These are phyloP conservation scores for Citrullus amarus DNA, from an alignment of 306 rosid species.

Conservation along the genomic window DNA sequence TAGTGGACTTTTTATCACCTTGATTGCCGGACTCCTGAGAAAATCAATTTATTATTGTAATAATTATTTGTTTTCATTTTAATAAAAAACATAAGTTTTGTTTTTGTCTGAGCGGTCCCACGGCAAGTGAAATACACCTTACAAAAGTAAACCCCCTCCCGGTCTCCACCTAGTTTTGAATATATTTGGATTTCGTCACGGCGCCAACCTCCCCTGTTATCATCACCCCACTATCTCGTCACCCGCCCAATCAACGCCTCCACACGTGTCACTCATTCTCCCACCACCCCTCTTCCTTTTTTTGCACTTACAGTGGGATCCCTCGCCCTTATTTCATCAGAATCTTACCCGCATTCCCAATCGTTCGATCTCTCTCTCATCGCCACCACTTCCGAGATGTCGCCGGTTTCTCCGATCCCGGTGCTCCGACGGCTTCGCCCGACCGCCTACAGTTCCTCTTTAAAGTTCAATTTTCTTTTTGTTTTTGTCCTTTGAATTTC, in stretches of 20 bases:
- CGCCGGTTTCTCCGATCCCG: slow-evolving; percentile 9
- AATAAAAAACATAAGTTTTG: background rate
- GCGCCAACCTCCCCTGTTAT: background rate
- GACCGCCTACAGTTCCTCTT: background rate
- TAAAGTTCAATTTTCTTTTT: background rate
- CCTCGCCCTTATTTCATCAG: slow-evolving; percentile 7
- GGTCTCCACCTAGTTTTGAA: background rate
- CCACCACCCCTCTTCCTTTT: background rate
- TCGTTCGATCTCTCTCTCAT: slow-evolving; percentile 3
- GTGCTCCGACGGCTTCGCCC: background rate
- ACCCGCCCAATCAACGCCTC: background rate
- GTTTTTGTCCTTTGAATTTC: background rate
- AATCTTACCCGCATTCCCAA: slow-evolving; percentile 2
- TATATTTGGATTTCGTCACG: slow-evolving; percentile 6
- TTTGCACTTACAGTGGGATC: slow-evolving; percentile 12
- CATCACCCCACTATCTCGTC: slow-evolving; percentile 6
- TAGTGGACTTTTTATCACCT: background rate
- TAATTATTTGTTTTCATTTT: too few species aligned
- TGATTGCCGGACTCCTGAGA: background rate
- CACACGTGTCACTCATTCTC: background rate
- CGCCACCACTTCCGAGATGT: background rate
- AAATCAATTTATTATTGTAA: background rate
- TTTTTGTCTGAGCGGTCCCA: background rate
- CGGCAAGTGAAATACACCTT: background rate
- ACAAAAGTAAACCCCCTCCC: slow-evolving; percentile 1